phyloP scores from a whole-genome alignment of 495 filamentous ascomycete genomes.

The Aspergillus asperescens region DNA sequence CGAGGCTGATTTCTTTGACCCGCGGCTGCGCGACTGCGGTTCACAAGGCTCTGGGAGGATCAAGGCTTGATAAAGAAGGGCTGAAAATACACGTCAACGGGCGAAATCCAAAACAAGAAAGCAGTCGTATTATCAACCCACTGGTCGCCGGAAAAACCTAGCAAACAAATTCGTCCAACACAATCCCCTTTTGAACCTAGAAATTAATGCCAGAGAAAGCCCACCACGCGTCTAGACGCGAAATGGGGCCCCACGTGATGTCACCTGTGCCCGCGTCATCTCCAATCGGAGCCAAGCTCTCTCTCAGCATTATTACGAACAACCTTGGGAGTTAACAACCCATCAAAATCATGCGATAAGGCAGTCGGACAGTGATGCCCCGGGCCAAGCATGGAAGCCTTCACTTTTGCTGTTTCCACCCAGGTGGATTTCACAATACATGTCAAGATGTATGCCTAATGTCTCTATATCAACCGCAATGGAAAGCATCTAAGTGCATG shows the following conservation, averaged over 20 bases:
- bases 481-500: neutral
- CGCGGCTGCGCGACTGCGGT: slow-evolving; percentile 10
- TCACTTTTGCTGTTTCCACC: slow-evolving; percentile 86
- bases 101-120: neutral
- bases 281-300: neutral
- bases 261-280: slow-evolving; percentile 6
- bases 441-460: slow-evolving; percentile 68
- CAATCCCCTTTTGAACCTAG: neutral
- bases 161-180: neutral
- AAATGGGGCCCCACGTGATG: slow-evolving; percentile 7
- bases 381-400: slow-evolving; percentile 68
- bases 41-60: neutral
- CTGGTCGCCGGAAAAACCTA: neutral
- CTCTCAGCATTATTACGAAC: neutral
- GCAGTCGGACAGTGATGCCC: slow-evolving; percentile 1
- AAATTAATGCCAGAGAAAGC: neutral
- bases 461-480: neutral
- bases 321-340: no score
- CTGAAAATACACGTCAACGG: neutral
- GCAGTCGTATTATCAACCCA: neutral
- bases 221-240: slow-evolving; percentile 7
- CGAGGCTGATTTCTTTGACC: slow-evolving; percentile 12
- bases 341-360: slow-evolving; percentile 2
- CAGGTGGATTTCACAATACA: slow-evolving; percentile 70
- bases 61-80: neutral